Percentiles rank a stretch among this genome's conserved stretches.
Evolutionary conservation across 2,329 filamentous ascomycete genomes (phyloP).

Genomic region (Paracorniculantispora psalliotae): DNA sequence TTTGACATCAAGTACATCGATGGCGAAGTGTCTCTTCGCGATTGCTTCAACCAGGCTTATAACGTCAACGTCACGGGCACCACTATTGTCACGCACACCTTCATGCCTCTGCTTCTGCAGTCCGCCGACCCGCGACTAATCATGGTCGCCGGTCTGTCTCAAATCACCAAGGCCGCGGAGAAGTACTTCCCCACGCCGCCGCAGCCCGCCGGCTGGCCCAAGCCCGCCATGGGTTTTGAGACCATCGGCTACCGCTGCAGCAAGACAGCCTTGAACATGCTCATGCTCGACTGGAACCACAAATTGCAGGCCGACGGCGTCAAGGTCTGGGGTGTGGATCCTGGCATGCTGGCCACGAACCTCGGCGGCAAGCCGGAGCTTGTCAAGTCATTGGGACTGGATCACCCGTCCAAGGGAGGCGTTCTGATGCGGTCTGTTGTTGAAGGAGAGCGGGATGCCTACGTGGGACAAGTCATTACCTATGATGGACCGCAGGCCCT

Average conservation of each 20-base stretch:
- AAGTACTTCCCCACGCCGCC: slow-evolving; percentile 23
- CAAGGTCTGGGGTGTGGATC: slow-evolving; percentile 40
- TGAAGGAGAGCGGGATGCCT: slow-evolving; percentile 31
- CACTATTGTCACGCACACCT: slow-evolving; percentile 32
- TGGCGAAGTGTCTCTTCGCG: slow-evolving; percentile 28
- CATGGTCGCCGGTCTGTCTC: slow-evolving; percentile 41
- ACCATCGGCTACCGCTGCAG: slow-evolving; percentile 15
- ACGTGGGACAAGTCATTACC: slow-evolving; percentile 29
- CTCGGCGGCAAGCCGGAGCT: slow-evolving; percentile 28
- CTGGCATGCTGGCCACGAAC: slow-evolving; percentile 40
- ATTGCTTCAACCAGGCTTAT: slow-evolving; percentile 38
- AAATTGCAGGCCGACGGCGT: slow-evolving; percentile 40
- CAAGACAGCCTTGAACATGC: slow-evolving; percentile 19
- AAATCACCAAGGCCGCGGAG: slow-evolving; percentile 26
- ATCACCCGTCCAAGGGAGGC: slow-evolving; percentile 28
- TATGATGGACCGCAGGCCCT: slow-evolving; percentile 18
- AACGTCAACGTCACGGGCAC: slow-evolving; percentile 43
- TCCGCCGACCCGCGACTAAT: slow-evolving; percentile 36
- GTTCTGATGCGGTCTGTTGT: slow-evolving; percentile 30
- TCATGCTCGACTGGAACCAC: slow-evolving; percentile 30
- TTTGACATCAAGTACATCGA: slow-evolving; percentile 32
- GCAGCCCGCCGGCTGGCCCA: slow-evolving; percentile 41
- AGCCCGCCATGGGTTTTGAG: slow-evolving; percentile 27
- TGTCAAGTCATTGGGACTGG: slow-evolving; percentile 24
- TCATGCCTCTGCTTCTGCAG: slow-evolving; percentile 37